Base-by-base conservation (phyloP, 768 basidiomycete species). In the Tricholoma terreum region DNA sequence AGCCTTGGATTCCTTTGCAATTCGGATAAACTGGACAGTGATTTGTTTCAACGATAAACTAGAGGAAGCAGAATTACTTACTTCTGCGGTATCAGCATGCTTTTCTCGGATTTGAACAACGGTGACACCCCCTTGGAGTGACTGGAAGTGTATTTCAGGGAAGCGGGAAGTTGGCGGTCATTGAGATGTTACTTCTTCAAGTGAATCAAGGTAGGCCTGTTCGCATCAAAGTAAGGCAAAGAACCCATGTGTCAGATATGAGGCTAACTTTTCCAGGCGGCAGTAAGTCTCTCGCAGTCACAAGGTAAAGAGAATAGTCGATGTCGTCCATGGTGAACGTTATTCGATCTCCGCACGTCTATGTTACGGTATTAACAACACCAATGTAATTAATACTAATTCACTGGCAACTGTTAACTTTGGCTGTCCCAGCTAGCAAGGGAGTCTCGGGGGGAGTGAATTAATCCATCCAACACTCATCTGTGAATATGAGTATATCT, bases 21-120 rank as follows among this genome's bases (percentile, higher is more conserved):
- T 79, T 56, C 84, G 77, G 55, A 93, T 80, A 66, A 96, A 94
- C 90, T 94, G 42, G 19, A 48, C 50, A 21, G 38, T 42, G 50
- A 14, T 19, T 58, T 50, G n/a, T 50, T 38, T 17, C 49, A 51
- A 31, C 31, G 27, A 54, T 11, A 22, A 51, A 15, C 7, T 27
- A 40, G 30, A 34, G 30, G 31, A 35, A 52, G 50, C 15, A 30
- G n/a, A 22, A 35, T n/a, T 6, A 70, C 83, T 64, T 49, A 89
- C 92, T 72, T 94, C 90, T 21, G 80, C 80, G 0, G 93, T 95
- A 59, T 94, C 92, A 0, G 80, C 72, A 10, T 82, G 71, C 71
- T 98, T 98, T 71, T 98, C 95, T 35, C 94, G 81, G 15, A 96
- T 78, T 71, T 97, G 95, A 4, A 97, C 92, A 48, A 95, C 66